Conservation (phyloP, 2,329 filamentous ascomycete genomes). For the Sarocladiaceae sp. region DNA sequence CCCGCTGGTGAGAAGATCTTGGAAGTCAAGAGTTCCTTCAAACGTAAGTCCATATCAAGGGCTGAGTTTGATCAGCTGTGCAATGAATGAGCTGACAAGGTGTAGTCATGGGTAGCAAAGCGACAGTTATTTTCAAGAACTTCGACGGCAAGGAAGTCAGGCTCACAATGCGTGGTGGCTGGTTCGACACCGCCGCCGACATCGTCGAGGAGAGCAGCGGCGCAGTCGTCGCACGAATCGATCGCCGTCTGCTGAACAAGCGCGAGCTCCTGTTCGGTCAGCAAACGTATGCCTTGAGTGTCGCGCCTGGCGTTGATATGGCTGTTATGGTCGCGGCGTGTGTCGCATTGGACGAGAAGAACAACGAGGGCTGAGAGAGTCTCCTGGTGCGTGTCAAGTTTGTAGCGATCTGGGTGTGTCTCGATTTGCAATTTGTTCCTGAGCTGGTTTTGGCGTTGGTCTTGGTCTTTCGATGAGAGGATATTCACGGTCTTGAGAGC, state of each 20-base stretch:
- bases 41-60: conserved; percentile 33
- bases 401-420: too few species aligned
- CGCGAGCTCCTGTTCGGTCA: conserved; percentile 55
- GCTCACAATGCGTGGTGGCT: conserved; percentile 58
- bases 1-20: conserved; percentile 42
- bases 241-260: conserved; percentile 53
- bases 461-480: too few species aligned
- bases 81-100: too few species aligned
- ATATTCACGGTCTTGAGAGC: too few species aligned
- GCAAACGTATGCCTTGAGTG: conserved; percentile 61
- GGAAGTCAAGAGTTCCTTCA: conserved; percentile 51
- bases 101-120: conserved; percentile 49
- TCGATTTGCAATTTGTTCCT: too few species aligned
- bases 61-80: too few species aligned
- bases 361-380: conserved; percentile 28
- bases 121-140: conserved; percentile 54
- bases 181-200: conserved; percentile 51
- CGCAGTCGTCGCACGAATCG: conserved; percentile 52
- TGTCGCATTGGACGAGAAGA: conserved; percentile 64
- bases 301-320: conserved; percentile 63
- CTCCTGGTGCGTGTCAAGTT: too few species aligned
- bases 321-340: conserved; percentile 62
- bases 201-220: conserved; percentile 51
- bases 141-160: conserved; percentile 35
- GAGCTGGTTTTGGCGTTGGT: too few species aligned